A percentile compares a stretch with the other conserved stretches of the same genome.
Evolutionary conservation across 179 eudicot genomes (phyloP).

Genomic region (Corrigiola litoralis): DNA sequence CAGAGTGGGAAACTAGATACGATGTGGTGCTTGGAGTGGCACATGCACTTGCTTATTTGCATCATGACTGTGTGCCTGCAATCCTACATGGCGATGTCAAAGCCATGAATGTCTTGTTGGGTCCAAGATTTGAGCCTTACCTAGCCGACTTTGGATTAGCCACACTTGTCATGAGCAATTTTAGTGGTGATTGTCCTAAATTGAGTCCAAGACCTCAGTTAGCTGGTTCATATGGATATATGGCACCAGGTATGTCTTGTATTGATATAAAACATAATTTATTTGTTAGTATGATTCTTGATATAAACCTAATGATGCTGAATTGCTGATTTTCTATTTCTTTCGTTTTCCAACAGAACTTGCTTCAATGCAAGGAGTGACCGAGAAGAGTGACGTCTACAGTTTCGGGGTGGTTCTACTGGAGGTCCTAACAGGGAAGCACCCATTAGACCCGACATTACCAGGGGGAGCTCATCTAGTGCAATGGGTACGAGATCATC

Average conservation of each 20-base stretch:
- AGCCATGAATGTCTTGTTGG: constrained; percentile 84
- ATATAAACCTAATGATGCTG: constrained; percentile 4
- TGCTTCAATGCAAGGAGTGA: constrained; percentile 64
- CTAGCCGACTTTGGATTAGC: constrained; percentile 94
- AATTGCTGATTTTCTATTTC: neutral
- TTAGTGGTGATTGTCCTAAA: constrained; percentile 32
- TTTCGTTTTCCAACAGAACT: constrained; percentile 40
- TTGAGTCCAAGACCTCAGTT: constrained; percentile 54
- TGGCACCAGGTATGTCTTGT: constrained; percentile 78
- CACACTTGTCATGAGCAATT: constrained; percentile 35
- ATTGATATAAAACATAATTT: neutral
- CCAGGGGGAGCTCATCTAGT: constrained; percentile 77
- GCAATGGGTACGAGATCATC: constrained; percentile 76
- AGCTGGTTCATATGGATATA: constrained; percentile 92
- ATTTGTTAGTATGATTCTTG: neutral
- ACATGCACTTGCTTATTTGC: constrained; percentile 83
- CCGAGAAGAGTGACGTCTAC: constrained; percentile 88
- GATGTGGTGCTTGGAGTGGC: constrained; percentile 73
- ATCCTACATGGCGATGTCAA: constrained; percentile 88
- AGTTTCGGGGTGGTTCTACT: constrained; percentile 84
- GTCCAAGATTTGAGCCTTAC: constrained; percentile 62
- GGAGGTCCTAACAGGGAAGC: constrained; percentile 86
- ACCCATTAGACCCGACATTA: constrained; percentile 80
- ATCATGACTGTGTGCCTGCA: constrained; percentile 84
- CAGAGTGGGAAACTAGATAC: constrained; percentile 78